Evolutionary conservation across 2,329 filamentous ascomycete species (phyloP), one percentile per base, ranked within the genome.

Genomic region (Neopestalotiopsis sp.): DNA sequence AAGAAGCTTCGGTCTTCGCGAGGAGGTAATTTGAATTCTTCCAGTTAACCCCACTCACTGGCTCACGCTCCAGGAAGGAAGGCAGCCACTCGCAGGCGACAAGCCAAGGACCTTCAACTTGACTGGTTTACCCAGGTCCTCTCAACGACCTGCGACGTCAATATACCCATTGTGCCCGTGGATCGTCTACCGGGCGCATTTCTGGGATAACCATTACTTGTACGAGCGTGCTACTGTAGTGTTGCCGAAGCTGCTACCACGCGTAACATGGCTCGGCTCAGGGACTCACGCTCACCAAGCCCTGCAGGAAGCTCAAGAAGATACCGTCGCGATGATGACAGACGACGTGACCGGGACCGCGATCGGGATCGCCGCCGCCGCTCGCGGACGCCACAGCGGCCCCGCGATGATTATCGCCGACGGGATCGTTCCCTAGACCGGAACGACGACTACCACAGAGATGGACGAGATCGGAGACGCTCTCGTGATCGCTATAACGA

Each of bases 281-380:
- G 85, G 87, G 87, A 88, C 85, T 88, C 88, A 84, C 88, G 93
- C 92, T 95, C 93, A 95, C 93, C 93, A 93, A 94, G 92, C 90
- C 92, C 92, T 91, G 90, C 91, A 94, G 92, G 92, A 90, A 94
- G 92, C 82, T 89, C 90, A 78, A 91, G 90, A 84, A 92, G 89
- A 84, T 89, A 83, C 78, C 87, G 87, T 76, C 88, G 90, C 81
- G 86, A 88, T 82, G 87, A 88, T 80, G 84, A 83, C 75, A 89
- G 85, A 76, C 84, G 86, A 74, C 85, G 79, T 57, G 81, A 85
- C 68, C 81, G 84, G 64, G 84, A 80, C 71, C 77, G 85, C 72
- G 82, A 84, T 70, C 83, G 85, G 76, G 82, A 76, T 71, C 76
- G 84, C 73, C 86, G 87, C 70, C 75, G 76, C 66, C 86, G 88